These are phyloP conservation scores for Fusarium sp. DNA, from an alignment of 2,329 filamentous ascomycete species.

Conservation along the genomic window DNA sequence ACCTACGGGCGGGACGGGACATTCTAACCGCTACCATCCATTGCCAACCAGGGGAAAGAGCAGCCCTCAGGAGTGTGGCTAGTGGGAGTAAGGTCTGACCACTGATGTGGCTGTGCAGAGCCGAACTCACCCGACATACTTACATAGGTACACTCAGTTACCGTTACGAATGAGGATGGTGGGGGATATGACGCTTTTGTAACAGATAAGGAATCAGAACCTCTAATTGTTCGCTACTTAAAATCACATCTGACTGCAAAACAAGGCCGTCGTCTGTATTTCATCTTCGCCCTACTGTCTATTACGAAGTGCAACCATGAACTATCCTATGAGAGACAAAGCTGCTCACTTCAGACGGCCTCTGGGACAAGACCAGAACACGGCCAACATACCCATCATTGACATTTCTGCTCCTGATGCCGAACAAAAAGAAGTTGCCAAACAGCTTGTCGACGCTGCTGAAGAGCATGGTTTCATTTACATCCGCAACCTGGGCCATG, in stretches of 20 bases:
- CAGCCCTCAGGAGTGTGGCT: slow-evolving; percentile 31
- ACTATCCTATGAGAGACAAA: slow-evolving; percentile 1
- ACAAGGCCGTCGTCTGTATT: background rate
- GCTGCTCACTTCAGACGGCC: background rate
- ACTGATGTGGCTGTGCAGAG: slow-evolving; percentile 17
- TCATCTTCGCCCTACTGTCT: background rate
- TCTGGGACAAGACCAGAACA: slow-evolving; percentile 31
- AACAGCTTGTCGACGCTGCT: slow-evolving; percentile 81
- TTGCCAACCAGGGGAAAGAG: slow-evolving; percentile 12
- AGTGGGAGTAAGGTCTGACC: background rate
- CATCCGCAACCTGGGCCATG: slow-evolving; percentile 77
- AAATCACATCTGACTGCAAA: background rate
- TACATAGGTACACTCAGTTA: background rate
- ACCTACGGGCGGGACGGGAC: slow-evolving; percentile 20
- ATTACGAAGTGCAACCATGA: slow-evolving; percentile 1
- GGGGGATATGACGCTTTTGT: slow-evolving; percentile 27
- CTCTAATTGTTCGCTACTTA: background rate
- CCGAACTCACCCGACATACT: background rate
- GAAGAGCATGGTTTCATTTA: slow-evolving; percentile 90
- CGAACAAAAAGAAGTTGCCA: slow-evolving; percentile 66
- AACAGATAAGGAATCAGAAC: background rate
- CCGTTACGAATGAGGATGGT: slow-evolving; percentile 2
- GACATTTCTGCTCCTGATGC: slow-evolving; percentile 67
- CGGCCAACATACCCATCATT: slow-evolving; percentile 78
- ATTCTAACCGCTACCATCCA: slow-evolving; percentile 17